A percentile compares a stretch with the other conserved stretches of the same genome.
Evolutionary conservation across 2,329 filamentous ascomycete genomes (phyloP).

Genomic region (Dactylella cylindrospora): DNA sequence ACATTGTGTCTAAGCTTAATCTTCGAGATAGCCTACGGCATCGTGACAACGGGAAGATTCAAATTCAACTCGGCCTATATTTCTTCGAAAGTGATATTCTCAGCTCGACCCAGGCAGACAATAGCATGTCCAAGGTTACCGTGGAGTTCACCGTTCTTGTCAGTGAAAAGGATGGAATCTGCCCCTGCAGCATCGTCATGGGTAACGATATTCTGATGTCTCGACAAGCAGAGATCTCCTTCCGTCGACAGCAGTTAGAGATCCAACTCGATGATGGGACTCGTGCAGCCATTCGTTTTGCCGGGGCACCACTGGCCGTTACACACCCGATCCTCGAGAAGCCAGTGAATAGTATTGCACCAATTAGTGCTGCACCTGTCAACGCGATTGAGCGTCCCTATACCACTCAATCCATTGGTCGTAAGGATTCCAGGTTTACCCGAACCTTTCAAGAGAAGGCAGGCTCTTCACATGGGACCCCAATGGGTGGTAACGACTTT

Average conservation of each 20-base stretch:
- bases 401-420: slow-evolving; percentile 34
- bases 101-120: slow-evolving; percentile 2
- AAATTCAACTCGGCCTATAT: slow-evolving; percentile 25
- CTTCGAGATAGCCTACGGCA: slow-evolving; percentile 32
- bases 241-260: slow-evolving; percentile 25
- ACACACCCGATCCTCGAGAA: slow-evolving; percentile 38
- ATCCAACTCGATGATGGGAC: slow-evolving; percentile 41
- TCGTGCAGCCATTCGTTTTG: slow-evolving; percentile 35
- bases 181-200: slow-evolving; percentile 38
- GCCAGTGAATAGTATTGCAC: slow-evolving; percentile 18
- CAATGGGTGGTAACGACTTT: slow-evolving; percentile 26
- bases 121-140: slow-evolving; percentile 37
- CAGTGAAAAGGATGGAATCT: slow-evolving; percentile 40
- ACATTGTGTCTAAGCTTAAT: slow-evolving; percentile 41
- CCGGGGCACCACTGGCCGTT: slow-evolving; percentile 34
- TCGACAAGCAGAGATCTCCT: slow-evolving; percentile 37
- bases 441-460: slow-evolving; percentile 40
- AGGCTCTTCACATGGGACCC: slow-evolving; percentile 30
- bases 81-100: slow-evolving; percentile 35
- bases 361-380: slow-evolving; percentile 1
- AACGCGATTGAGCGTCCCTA: slow-evolving; percentile 28
- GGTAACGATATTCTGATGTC: slow-evolving; percentile 40
- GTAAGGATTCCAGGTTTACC: slow-evolving; percentile 41
- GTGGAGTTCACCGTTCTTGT: slow-evolving; percentile 40
- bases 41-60: slow-evolving; percentile 37